Conservation (phyloP, 345 rosid genomes). For the Pistacia integerrima region DNA sequence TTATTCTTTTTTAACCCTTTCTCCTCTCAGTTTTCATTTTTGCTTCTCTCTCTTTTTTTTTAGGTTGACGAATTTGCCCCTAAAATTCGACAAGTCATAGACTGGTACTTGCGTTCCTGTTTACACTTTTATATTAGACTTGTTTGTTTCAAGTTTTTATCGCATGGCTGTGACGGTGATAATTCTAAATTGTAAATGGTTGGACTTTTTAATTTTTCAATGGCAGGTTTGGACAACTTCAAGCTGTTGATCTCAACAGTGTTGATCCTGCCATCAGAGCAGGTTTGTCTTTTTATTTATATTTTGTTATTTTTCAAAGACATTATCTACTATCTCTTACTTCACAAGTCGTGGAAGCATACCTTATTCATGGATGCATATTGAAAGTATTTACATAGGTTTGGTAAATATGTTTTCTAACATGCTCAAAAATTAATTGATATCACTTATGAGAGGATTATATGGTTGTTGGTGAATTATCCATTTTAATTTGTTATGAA, state of each 20-base stretch:
- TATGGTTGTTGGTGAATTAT: background rate
- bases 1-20: background rate
- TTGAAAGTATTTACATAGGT: background rate
- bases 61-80: conserved; percentile 72
- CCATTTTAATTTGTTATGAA: background rate
- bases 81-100: conserved; percentile 68
- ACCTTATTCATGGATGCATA: background rate
- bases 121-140: background rate
- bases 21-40: too few relatives aligned
- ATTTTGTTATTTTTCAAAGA: background rate
- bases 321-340: too few relatives aligned
- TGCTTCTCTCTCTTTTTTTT: background rate
- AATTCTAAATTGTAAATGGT: background rate
- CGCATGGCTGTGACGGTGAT: background rate
- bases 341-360: too few relatives aligned
- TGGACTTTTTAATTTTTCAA: background rate
- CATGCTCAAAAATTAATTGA: too few relatives aligned
- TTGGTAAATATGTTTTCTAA: background rate
- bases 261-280: conserved; percentile 85
- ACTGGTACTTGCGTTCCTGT: conserved; percentile 45
- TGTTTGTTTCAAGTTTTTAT: background rate
- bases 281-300: conserved; percentile 33
- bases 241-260: conserved; percentile 69
- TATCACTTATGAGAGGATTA: background rate
- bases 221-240: conserved; percentile 94